Base-by-base conservation (phyloP, 176 grass and related monocot species). In the Zea mays region DNA sequence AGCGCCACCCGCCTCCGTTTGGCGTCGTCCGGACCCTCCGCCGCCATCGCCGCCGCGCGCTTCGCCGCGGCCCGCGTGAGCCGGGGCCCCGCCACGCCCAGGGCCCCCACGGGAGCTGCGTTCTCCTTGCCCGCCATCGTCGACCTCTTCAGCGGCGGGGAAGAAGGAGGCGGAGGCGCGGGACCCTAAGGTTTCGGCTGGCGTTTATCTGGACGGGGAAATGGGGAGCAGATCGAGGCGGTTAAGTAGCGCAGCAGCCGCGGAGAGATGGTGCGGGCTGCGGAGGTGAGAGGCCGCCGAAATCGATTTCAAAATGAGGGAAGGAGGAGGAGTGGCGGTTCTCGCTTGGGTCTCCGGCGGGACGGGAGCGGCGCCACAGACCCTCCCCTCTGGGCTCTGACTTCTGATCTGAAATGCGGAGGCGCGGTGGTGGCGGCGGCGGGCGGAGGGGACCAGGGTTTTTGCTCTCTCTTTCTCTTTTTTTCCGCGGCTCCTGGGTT, bases 81-180 rank as follows among this genome's bases (percentile, higher is more conserved):
- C 45, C 85, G 89, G 17, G 83, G 93, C 7, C 38, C 71, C 40
- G 61, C 82, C 86, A 27, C 27, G 27, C 27, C 27, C 27, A 27
- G 27, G 27, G 27, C 27, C 27, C 27, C 27, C 27, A 16, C 75
- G 37, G 73, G 84, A 8, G 21, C 64, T 38, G 78, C 64, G 85
- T 97, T 97, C 85, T 97, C 95, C 84, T 97, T 97, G 71, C 85
- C 95, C 33, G 91, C 83, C 95, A 97, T 94, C 43, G 34, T 56
- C 68, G 72, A 3, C 39, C n/a, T 8, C 19, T 33, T 3, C 44
- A 11, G 20, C 21, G 44, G 33, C 21, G 20, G 66, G 5, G 40
- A 5, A 21, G 2, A n/a, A 17, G 54, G 17, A n/a, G 38, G 38
- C 60, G 60, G 59, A 9, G 14, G 48, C 10, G 11, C 8, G 62